These are phyloP conservation scores for Protomyces lactucae-debilis DNA, from an alignment of 1,139 yeast genomes.

Conservation along the genomic window DNA sequence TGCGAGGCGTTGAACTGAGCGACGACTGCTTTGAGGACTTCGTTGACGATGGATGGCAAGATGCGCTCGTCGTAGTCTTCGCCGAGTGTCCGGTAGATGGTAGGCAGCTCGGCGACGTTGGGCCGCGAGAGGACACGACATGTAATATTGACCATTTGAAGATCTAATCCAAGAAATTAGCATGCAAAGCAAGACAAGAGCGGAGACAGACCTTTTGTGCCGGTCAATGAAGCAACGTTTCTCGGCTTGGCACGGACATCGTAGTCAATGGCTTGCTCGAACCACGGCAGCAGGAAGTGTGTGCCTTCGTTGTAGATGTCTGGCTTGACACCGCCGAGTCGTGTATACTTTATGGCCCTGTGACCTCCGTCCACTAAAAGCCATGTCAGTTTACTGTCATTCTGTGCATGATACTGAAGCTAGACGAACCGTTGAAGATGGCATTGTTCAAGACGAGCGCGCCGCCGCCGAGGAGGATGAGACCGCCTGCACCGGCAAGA, in stretches of 20 bases:
- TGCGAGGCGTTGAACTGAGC: slow-evolving; percentile 98
- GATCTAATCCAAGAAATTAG: slow-evolving; percentile 39
- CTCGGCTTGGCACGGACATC: slow-evolving; percentile 98
- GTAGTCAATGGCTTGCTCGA: slow-evolving; percentile 85
- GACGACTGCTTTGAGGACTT: slow-evolving; percentile 91
- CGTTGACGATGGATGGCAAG: slow-evolving; percentile 93
- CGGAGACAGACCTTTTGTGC: slow-evolving; percentile 63
- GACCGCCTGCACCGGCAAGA: slow-evolving; percentile 23
- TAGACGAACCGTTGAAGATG: slow-evolving; percentile 7
- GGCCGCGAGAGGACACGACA: slow-evolving; percentile 96
- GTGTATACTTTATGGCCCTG: slow-evolving; percentile 88
- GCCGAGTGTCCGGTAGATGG: slow-evolving; percentile 86
- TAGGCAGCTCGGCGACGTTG: slow-evolving; percentile 68
- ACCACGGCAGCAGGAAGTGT: slow-evolving; percentile 88
- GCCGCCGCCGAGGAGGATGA: slow-evolving; percentile 18
- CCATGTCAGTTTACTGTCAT: not conserved
- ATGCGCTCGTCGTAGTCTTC: slow-evolving; percentile 93
- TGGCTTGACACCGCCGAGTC: slow-evolving; percentile 82
- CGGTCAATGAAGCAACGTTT: slow-evolving; percentile 94
- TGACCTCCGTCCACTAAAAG: slow-evolving; percentile 90
- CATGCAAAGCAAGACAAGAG: not conserved
- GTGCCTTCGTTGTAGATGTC: slow-evolving; percentile 90
- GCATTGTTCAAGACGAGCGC: slow-evolving; percentile 25
- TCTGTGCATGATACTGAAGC: not conserved
- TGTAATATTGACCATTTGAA: slow-evolving; percentile 98